These are phyloP conservation scores for Alopecurus myosuroides DNA, from an alignment of 176 grass and related monocot genomes.

Conservation along the genomic window DNA sequence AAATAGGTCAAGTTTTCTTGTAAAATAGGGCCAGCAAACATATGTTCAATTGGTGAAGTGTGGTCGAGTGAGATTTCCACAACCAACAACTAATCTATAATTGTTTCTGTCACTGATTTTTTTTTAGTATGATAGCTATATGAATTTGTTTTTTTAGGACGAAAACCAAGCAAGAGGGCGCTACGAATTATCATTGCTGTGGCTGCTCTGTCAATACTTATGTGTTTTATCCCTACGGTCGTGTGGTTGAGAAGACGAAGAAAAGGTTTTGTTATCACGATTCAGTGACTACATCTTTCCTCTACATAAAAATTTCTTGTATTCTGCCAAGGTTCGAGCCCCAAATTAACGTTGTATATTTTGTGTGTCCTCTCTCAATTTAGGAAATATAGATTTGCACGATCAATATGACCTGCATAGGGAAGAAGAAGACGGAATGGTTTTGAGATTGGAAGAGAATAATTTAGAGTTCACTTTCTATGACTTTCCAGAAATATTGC, in stretches of 20 bases:
- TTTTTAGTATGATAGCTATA: neutral
- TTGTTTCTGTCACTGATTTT: neutral
- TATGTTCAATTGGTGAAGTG: neutral
- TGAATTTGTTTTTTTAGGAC: neutral
- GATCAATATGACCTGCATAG: neutral
- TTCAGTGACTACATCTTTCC: neutral
- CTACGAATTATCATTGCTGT: constrained; percentile 9
- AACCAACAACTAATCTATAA: neutral
- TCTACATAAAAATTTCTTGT: neutral
- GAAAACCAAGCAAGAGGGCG: neutral
- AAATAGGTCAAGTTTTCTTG: neutral
- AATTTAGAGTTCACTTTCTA: constrained; percentile 24
- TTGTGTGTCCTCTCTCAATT: neutral
- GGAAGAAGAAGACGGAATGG: neutral
- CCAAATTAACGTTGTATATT: neutral
- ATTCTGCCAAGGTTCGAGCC: neutral
- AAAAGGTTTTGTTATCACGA: neutral
- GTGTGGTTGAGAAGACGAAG: neutral
- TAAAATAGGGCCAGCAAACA: neutral
- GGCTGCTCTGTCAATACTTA: neutral
- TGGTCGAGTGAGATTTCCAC: neutral
- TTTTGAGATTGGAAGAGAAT: neutral
- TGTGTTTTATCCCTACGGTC: neutral
- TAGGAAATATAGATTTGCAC: neutral
- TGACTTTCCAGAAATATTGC: neutral